Evolutionary conservation across 192 early-diverging fungal genomes (phyloP), one percentile per base, ranked within the genome.

Genomic region (Physocladia obscura): DNA sequence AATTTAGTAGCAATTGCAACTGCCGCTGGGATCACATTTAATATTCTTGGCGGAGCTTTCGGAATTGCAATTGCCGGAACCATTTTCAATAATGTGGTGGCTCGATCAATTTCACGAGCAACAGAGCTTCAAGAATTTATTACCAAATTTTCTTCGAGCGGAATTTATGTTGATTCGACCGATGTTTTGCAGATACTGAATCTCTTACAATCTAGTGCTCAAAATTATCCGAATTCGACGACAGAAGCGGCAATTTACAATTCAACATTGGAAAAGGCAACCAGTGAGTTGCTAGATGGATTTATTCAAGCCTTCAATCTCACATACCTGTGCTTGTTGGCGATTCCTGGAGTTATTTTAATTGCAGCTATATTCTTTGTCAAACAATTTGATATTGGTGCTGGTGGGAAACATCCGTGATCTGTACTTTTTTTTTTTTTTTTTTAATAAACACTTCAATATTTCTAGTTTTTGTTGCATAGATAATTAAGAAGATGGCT

Each of bases 1-100:
- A 70, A 73, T 11, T 82, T 89, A 59, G 87, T 93, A 78, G 93
- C 93, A 0, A 78, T 88, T 4, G 89, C 84, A 47, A 93, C 93
- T 13, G 81, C 90, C 5, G 59, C 90, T 36, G 81, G 81, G 26
- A 82, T 83, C 8, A 93, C 91, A 67, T 71, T 84, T 62, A 78
- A 89, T 49, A 83, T 82, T 8, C 76, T 89, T 29, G 90, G 63
- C 1, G 32, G 52, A 15, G 52, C 67, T 8, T 11, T 69, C 0
- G 67, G 67, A 0, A 57, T 69, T 3, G 51, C 67, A 29, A 56
- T 69, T 55, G 57, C 67, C 3, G 67, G 67, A 29, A 69, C 67
- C 2, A 57, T 69, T 22, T 69, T 69, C 67, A 69, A 69, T 55
- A 69, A 69, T 55, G 13, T 55, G 26, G 21, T 69, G 36, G 54